Evolutionary conservation across 371 early-diverging fungal genomes (phyloP).

Genomic region (Ordospora pajunii): DNA sequence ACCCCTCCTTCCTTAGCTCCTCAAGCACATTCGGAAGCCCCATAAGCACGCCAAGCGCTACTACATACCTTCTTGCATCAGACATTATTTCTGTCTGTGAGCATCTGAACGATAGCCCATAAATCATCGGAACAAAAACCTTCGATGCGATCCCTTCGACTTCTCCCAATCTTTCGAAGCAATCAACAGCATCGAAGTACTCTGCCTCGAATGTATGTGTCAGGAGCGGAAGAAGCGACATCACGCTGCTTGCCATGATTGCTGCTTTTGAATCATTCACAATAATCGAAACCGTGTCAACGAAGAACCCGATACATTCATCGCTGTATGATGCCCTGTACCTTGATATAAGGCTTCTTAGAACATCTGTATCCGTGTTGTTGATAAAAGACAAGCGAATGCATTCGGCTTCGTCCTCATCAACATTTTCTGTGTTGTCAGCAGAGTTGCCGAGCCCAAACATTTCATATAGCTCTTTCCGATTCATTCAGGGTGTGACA

Average conservation of each 20-base stretch:
- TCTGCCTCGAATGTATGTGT: neutral
- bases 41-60: neutral
- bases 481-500: slow-evolving; percentile 5
- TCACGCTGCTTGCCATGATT: neutral
- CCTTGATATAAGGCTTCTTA: neutral
- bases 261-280: neutral
- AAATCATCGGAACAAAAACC: neutral
- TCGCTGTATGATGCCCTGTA: neutral
- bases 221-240: neutral
- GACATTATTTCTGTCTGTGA: neutral
- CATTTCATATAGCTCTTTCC: slow-evolving; percentile 3
- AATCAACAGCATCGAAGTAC: neutral
- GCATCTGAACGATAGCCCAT: slow-evolving; percentile 1
- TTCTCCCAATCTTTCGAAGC: neutral
- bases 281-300: neutral
- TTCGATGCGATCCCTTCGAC: neutral
- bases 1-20: neutral
- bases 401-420: neutral
- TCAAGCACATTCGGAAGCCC: neutral
- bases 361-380: neutral
- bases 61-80: neutral
- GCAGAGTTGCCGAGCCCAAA: neutral
- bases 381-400: neutral
- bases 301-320: neutral
- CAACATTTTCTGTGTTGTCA: neutral